A percentile compares a stretch with the other conserved stretches of the same genome.
phyloP scores from a whole-genome alignment of 139 green algal species.

The Eudorina sp. region DNA sequence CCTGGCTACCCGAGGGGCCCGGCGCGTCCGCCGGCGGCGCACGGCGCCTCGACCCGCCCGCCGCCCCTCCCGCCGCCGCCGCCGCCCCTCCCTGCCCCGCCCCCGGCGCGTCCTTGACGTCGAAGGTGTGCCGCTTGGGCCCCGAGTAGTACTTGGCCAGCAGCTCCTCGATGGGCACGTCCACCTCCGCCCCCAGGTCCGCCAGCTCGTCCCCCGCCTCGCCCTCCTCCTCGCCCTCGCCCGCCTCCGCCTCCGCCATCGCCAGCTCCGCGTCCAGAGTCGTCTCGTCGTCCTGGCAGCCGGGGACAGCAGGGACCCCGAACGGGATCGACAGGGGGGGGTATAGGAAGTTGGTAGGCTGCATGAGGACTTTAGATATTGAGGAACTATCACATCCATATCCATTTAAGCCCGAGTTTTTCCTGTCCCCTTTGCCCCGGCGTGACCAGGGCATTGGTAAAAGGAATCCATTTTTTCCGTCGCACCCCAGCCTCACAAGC shows the following conservation, averaged over 20 bases:
- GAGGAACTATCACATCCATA: too few species aligned
- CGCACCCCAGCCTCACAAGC: too few species aligned
- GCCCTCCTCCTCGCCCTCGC: conserved; percentile 39
- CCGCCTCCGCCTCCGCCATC: conserved; percentile 53
- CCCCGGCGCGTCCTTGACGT: conserved; percentile 12
- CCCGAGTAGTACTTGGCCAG: conserved; percentile 74
- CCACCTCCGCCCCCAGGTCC: conserved; percentile 82
- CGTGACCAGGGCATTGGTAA: too few species aligned
- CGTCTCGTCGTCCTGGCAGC: conserved; percentile 79
- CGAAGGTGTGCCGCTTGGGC: conserved; percentile 24
- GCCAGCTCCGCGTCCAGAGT: conserved; percentile 78
- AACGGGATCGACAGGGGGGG: too few species aligned
- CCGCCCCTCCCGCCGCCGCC: conserved; percentile 6
- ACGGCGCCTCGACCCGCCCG: background rate
- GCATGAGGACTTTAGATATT: too few species aligned
- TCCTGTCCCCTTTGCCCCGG: too few species aligned
- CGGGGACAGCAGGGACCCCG: too few species aligned
- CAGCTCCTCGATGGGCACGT: conserved; percentile 92
- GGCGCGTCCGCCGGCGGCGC: background rate
- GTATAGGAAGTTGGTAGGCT: too few species aligned
- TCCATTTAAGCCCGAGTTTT: too few species aligned
- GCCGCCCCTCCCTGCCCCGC: background rate
- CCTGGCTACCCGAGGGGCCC: too few species aligned
- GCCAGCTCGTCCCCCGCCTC: conserved; percentile 71
- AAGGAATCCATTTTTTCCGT: too few species aligned